Base-by-base conservation (phyloP, 2,329 filamentous ascomycete species). In the Arthrobotrys pseudoclavata region DNA sequence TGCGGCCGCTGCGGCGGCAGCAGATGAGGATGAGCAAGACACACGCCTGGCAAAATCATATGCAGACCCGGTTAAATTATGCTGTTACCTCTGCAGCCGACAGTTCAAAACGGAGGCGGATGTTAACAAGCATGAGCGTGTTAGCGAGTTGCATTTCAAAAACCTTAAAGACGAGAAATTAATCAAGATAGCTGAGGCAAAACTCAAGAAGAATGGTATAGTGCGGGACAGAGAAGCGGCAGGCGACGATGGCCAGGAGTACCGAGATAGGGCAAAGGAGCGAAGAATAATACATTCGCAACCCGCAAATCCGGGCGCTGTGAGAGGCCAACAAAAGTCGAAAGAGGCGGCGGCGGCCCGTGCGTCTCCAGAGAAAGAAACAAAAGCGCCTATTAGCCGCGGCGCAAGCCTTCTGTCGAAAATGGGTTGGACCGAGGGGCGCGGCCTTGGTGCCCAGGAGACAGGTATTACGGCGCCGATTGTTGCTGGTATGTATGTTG, bases 371-470 rank as follows among this genome's bases (percentile, higher is more conserved):
- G 82, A 83, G 6, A 80, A 82, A 47, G 84, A 86, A 68, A 75
- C 89, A 88, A 40, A 92, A 91, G 83, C 62, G 31, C 68, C 75
- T 61, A 74, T 72, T 34, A 74, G 26, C 48, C 68, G 69, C 60
- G 90, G 90, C 12, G 89, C 89, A 0, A 88, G 89, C 2, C 86
- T 92, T 81, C 85, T 93, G 45, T 88, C 89, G 45, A 92, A 92
- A 85, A 91, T 92, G 88, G 91, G 91, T 26, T 92, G 90, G 90
- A 88, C 85, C 22, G 85, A 86, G 0, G 91, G 91, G 7, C 86
- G 87, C 70, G 90, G 91, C 0, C 85, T 92, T 3, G 91, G 91
- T 1, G 89, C 87, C 0, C 86, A 87, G 53, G 89, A 88, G 4
- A 86, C 86, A 4, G 91, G 91, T 0, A 86, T 88, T 50, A 91